Percentiles rank a stretch among this genome's conserved stretches.
Conservation (phyloP, 495 filamentous ascomycete species). For the Penicillium manginii region DNA sequence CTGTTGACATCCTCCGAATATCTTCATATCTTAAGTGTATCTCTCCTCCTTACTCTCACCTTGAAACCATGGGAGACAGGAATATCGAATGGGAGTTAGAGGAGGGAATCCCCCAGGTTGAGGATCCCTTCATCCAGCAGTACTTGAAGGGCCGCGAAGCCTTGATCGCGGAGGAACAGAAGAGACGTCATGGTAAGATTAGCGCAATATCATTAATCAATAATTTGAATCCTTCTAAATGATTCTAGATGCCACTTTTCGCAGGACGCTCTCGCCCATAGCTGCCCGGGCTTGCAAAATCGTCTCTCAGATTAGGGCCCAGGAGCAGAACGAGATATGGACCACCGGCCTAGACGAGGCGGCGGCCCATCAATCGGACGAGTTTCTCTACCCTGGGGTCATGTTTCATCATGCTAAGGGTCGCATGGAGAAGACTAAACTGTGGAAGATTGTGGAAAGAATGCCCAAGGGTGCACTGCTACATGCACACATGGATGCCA, state of each 20-base stretch:
- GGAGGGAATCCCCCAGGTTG: slow-evolving; percentile 54
- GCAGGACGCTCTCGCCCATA: slow-evolving; percentile 71
- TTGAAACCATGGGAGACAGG: slow-evolving; percentile 24
- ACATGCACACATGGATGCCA: slow-evolving; percentile 87
- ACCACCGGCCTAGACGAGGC: slow-evolving; percentile 68
- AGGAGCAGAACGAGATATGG: slow-evolving; percentile 76
- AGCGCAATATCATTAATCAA: not conserved
- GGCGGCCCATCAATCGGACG: slow-evolving; percentile 54
- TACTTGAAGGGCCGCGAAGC: slow-evolving; percentile 78
- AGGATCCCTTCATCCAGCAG: slow-evolving; percentile 76
- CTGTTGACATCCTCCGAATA: not conserved
- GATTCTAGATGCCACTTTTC: slow-evolving; percentile 40
- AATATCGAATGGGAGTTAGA: slow-evolving; percentile 51
- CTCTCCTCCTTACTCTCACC: not conserved
- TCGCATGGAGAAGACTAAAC: slow-evolving; percentile 76
- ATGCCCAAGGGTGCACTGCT: slow-evolving; percentile 93
- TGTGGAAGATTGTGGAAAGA: slow-evolving; percentile 81
- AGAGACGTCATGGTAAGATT: slow-evolving; percentile 74
- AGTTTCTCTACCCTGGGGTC: slow-evolving; percentile 76
- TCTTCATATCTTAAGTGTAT: not conserved
- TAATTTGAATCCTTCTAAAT: not conserved
- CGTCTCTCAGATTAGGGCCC: slow-evolving; percentile 72
- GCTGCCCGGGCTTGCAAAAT: slow-evolving; percentile 77
- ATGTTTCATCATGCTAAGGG: slow-evolving; percentile 83
- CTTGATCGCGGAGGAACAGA: slow-evolving; percentile 77